These are phyloP conservation scores for Ambrosia artemisiifolia DNA, from an alignment of 129 eudicot species.

Conservation along the genomic window DNA sequence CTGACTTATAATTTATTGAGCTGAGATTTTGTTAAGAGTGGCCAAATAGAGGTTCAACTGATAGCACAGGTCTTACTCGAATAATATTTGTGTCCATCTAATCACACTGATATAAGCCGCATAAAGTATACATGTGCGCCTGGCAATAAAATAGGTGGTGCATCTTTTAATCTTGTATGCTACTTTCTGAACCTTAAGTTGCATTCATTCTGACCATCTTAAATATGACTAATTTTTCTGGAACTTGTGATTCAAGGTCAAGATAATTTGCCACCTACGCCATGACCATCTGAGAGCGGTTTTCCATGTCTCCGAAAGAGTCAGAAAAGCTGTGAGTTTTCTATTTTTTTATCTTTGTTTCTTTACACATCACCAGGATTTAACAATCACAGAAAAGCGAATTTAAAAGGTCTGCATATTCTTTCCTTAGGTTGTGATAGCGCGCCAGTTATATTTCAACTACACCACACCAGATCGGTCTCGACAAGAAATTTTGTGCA, in stretches of 20 bases:
- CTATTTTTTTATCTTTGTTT: not conserved
- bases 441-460: constrained; percentile 80
- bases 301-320: constrained; percentile 88
- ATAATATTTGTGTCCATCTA: not conserved
- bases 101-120: not conserved
- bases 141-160: not conserved
- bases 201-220: not conserved
- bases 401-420: not conserved
- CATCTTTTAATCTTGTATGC: not conserved
- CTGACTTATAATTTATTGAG: not conserved
- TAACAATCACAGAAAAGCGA: not conserved
- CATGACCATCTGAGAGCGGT: constrained; percentile 92
- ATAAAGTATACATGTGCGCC: not conserved
- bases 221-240: constrained; percentile 15
- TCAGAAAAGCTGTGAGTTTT: constrained; percentile 86
- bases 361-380: not conserved
- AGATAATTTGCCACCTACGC: constrained; percentile 82
- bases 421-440: constrained; percentile 57
- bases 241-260: constrained; percentile 51
- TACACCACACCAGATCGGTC: constrained; percentile 90
- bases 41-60: too few relatives aligned
- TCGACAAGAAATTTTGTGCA: constrained; percentile 78
- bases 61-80: too few relatives aligned
- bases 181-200: not conserved
- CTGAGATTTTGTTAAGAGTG: too few relatives aligned